Evolutionary conservation across 2,329 filamentous ascomycete genomes (phyloP).

Genomic region (Xylariales sp.): DNA sequence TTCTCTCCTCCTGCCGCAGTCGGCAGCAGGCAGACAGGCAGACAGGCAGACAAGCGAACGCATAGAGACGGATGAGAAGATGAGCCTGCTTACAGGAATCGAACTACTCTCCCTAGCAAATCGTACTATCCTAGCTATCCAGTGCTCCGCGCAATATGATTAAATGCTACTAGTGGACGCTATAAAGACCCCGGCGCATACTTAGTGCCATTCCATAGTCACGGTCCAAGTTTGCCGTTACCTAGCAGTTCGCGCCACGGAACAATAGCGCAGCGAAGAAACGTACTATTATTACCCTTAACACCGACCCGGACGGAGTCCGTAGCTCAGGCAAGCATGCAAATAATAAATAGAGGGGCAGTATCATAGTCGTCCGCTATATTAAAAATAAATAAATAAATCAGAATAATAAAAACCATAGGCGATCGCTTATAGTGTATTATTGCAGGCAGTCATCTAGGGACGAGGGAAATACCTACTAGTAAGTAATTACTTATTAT

Average conservation of each 20-base stretch:
- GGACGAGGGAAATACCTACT: no score
- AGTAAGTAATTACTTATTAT: no score
- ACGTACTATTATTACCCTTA: no score
- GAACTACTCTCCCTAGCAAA: neutral
- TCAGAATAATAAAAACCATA: neutral
- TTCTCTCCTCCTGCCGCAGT: neutral
- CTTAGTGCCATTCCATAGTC: no score
- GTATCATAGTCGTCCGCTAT: no score
- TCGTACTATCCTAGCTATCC: no score
- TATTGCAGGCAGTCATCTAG: neutral
- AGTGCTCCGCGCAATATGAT: neutral
- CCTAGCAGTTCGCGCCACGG: no score
- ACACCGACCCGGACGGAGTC: neutral
- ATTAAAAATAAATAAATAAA: no score
- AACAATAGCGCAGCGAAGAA: no score
- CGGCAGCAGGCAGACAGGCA: no score
- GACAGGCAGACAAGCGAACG: neutral
- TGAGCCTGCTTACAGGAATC: neutral
- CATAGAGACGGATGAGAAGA: neutral
- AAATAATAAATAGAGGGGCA: neutral
- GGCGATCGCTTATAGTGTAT: neutral
- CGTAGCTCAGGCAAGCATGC: neutral
- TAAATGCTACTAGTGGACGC: neutral
- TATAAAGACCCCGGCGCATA: neutral
- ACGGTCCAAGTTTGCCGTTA: neutral